phyloP scores from a whole-genome alignment of 106 monocot genomes.

The Vanilla planifolia region DNA sequence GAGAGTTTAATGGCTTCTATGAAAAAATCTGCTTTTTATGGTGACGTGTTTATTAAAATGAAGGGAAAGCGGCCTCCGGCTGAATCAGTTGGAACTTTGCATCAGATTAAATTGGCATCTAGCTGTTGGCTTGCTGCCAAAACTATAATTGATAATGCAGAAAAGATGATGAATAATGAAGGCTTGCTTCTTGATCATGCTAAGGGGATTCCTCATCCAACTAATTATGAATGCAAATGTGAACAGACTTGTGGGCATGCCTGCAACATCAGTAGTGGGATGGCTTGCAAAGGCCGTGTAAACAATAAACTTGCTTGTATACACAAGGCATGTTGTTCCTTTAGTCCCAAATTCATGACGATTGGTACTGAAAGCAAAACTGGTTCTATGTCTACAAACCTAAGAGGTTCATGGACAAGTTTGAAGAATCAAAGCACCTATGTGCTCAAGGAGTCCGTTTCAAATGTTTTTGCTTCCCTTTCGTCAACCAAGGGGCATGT shows the following conservation, averaged over 20 bases:
- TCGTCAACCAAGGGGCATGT: not conserved
- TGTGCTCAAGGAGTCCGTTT: not conserved
- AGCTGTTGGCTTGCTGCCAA: not conserved
- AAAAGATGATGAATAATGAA: not conserved
- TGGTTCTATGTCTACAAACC: not conserved
- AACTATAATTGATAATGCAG: not conserved
- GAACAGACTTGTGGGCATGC: not conserved
- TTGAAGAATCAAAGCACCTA: not conserved
- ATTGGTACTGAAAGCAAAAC: not conserved
- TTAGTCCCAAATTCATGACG: not conserved
- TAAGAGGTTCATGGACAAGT: slow-evolving; percentile 1
- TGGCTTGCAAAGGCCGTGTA: not conserved
- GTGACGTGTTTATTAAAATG: slow-evolving; percentile 2
- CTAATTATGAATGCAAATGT: not conserved
- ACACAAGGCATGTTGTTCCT: not conserved
- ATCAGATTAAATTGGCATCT: not conserved
- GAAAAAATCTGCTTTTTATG: not conserved
- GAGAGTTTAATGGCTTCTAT: slow-evolving; percentile 6
- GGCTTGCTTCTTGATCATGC: not conserved
- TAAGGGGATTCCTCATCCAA: not conserved
- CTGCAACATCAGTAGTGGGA: not conserved
- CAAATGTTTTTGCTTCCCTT: not conserved
- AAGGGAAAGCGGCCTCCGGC: not conserved
- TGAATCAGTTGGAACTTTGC: not conserved
- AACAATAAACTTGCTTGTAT: not conserved